Conservation (phyloP, 2,329 filamentous ascomycete species). For the Apiospora malaysiana region DNA sequence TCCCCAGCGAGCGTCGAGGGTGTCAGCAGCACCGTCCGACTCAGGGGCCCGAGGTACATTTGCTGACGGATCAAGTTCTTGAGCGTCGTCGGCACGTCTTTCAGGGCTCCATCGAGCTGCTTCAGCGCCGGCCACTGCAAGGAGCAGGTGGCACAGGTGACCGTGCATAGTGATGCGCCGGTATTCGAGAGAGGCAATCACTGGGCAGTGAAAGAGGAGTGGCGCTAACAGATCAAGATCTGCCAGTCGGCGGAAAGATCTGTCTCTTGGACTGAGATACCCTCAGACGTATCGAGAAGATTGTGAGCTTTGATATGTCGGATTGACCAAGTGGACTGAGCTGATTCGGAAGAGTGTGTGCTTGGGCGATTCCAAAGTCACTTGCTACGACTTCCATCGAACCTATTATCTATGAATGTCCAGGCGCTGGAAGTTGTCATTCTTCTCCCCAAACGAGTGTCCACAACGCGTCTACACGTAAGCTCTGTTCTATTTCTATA, state of each 20-base stretch:
- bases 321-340: background rate
- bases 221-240: background rate
- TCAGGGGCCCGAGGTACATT: background rate
- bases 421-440: background rate
- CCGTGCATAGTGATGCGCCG: background rate
- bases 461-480: background rate
- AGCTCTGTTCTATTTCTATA: slow-evolving; percentile 1
- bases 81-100: background rate
- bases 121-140: background rate
- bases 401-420: background rate
- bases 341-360: background rate
- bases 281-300: background rate
- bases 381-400: background rate
- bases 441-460: too few relatives aligned
- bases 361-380: background rate
- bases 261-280: background rate
- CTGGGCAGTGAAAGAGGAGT: background rate
- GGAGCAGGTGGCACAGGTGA: background rate
- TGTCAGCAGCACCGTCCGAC: background rate
- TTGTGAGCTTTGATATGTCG: background rate
- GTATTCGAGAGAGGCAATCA: background rate
- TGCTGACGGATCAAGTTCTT: background rate
- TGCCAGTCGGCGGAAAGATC: background rate
- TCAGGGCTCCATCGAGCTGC: background rate
- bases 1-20: background rate